A percentile compares a stretch with the other conserved stretches of the same genome.
phyloP scores from a whole-genome alignment of 2,329 filamentous ascomycete species.

The Ophiosphaerella korrae region DNA sequence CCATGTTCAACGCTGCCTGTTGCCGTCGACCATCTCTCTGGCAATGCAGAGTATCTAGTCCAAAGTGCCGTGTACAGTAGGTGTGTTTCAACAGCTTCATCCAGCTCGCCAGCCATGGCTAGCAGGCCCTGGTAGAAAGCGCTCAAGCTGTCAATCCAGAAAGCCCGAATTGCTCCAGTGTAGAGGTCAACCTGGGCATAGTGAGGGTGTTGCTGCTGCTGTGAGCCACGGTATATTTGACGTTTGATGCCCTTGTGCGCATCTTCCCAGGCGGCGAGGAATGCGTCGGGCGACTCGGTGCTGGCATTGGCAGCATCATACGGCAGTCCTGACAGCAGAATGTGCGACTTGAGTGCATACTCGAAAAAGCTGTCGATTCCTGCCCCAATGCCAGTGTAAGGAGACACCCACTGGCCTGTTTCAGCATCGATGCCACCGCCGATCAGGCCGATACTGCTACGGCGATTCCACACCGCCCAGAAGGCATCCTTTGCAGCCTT shows the following conservation, averaged over 20 bases:
- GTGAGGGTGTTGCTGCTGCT: slow-evolving; percentile 82
- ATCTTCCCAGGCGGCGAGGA: slow-evolving; percentile 81
- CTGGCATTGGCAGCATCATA: slow-evolving; percentile 57
- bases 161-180: slow-evolving; percentile 85
- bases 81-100: slow-evolving; percentile 89
- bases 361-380: slow-evolving; percentile 99
- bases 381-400: slow-evolving; percentile 91
- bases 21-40: slow-evolving; percentile 89
- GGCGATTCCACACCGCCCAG: slow-evolving; percentile 92
- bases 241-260: slow-evolving; percentile 86
- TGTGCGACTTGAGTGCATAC: slow-evolving; percentile 93
- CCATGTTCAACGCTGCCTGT: slow-evolving; percentile 84
- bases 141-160: slow-evolving; percentile 95
- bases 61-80: slow-evolving; percentile 90
- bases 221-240: slow-evolving; percentile 79
- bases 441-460: slow-evolving; percentile 84
- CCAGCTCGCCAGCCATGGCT: slow-evolving; percentile 82
- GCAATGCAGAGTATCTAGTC: slow-evolving; percentile 91
- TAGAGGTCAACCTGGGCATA: slow-evolving; percentile 88
- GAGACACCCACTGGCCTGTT: slow-evolving; percentile 83
- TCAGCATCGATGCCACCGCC: slow-evolving; percentile 93
- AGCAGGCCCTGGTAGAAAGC: slow-evolving; percentile 94
- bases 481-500: slow-evolving; percentile 88
- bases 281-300: slow-evolving; percentile 73
- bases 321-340: slow-evolving; percentile 77